Evolutionary conservation across 1,139 yeast genomes (phyloP), one percentile per base, ranked within the genome.

Genomic region (Chernovozyma sophiae-reginae): DNA sequence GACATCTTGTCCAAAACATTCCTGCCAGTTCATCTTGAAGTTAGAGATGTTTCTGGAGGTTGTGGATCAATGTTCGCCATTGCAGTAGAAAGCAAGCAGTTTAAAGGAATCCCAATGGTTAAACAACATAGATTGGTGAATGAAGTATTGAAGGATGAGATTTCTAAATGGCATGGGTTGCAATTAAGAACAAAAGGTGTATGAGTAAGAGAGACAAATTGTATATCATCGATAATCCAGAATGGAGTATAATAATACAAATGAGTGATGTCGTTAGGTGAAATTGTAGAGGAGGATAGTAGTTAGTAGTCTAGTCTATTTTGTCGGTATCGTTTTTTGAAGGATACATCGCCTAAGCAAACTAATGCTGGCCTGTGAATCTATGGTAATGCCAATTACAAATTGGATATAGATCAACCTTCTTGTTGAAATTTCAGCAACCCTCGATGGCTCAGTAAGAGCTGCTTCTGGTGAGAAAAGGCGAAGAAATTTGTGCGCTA

Each of bases 1-100:
- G 62, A 69, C 27, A 77, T 79, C 39, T 68, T 89, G 34, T 51
- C 69, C 15, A 58, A 65, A 15, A 72, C 72, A 38, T 74, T 89
- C 35, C 48, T 62, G 13, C 96, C 97, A 1, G 56, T 63, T 25
- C 63, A 61, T 31, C 63, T 89, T 35, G 70, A 72, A 34, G 96
- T 90, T 8, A 69, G 71, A 46, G 98, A 92, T 56, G 81, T 90
- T 4, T 81, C 94, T 19, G 97, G 76, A 17, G 98, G 99, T 0
- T 94, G 98, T 64, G 99, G 99, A 0, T 89, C 97, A 3, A 92
- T 92, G 97, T 94, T 87, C 63, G 89, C 96, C 32, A 92, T 92
- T 36, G 68, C 74, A 43, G 77, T 94, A 17, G 85, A 81, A 30
- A 82, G 95, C 40, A 69, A 68, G 2, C 68, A 77, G 52, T 92